phyloP scores from a whole-genome alignment of 805 yeast genomes.

The Ogataea wickerhamii region DNA sequence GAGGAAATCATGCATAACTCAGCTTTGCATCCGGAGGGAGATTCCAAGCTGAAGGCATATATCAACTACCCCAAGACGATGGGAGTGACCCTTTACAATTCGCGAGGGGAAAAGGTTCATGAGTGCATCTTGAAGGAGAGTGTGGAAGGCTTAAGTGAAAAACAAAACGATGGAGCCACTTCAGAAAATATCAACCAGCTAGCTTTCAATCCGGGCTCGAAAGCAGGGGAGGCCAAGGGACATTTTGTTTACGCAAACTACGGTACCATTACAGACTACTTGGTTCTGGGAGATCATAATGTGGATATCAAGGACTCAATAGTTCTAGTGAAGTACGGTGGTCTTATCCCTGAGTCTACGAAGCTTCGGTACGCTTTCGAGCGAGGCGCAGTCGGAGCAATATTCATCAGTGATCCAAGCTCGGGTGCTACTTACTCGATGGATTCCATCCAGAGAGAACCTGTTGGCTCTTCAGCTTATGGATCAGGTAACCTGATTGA shows the following conservation, averaged over 20 bases:
- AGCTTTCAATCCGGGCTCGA: slow-evolving; percentile 70
- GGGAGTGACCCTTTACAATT: slow-evolving; percentile 23
- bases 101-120: slow-evolving; percentile 16
- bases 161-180: slow-evolving; percentile 9
- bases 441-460: slow-evolving; percentile 48
- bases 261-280: slow-evolving; percentile 59
- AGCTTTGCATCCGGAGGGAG: slow-evolving; percentile 51
- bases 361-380: slow-evolving; percentile 54
- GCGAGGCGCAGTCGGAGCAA: slow-evolving; percentile 57
- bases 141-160: slow-evolving; percentile 2
- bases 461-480: slow-evolving; percentile 53
- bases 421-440: slow-evolving; percentile 30
- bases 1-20: slow-evolving; percentile 54
- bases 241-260: slow-evolving; percentile 59
- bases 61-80: slow-evolving; percentile 60
- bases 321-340: slow-evolving; percentile 58
- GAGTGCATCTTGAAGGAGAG: slow-evolving; percentile 23
- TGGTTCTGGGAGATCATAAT: slow-evolving; percentile 33
- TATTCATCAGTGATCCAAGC: slow-evolving; percentile 55
- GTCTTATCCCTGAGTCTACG: slow-evolving; percentile 44
- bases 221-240: slow-evolving; percentile 53
- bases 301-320: slow-evolving; percentile 48
- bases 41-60: slow-evolving; percentile 49
- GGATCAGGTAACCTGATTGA: slow-evolving; percentile 76
- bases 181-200: slow-evolving; percentile 33